Conservation (phyloP, 768 basidiomycete genomes). For the Leccinellum rugosiceps region DNA sequence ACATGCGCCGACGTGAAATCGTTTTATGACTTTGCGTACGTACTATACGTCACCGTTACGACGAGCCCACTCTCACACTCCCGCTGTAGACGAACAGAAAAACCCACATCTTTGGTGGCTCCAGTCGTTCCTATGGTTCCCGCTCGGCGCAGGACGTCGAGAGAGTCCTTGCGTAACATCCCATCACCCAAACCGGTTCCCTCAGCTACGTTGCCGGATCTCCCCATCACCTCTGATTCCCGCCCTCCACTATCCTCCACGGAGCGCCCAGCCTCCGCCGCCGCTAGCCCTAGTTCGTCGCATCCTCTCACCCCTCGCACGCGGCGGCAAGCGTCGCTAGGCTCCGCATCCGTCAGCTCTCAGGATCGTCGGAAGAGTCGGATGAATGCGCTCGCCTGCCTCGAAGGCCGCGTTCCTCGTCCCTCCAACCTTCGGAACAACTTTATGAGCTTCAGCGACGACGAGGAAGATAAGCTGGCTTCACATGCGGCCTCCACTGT, state of each 20-base stretch:
- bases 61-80: not conserved
- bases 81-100: slow-evolving; percentile 22
- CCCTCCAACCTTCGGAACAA: slow-evolving; percentile 35
- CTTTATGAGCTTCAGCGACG: slow-evolving; percentile 69
- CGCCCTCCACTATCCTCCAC: not conserved
- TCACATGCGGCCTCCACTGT: slow-evolving; percentile 3
- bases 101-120: slow-evolving; percentile 19
- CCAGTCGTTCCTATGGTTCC: slow-evolving; percentile 5
- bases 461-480: slow-evolving; percentile 45
- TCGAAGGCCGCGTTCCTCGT: slow-evolving; percentile 48
- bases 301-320: slow-evolving; percentile 12
- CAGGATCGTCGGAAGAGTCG: slow-evolving; percentile 46
- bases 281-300: slow-evolving; percentile 13
- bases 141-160: slow-evolving; percentile 33
- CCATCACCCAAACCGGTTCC: slow-evolving; percentile 63
- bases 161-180: slow-evolving; percentile 44
- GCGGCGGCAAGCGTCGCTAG: slow-evolving; percentile 16
- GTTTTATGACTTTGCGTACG: slow-evolving; percentile 13
- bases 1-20: slow-evolving; percentile 16
- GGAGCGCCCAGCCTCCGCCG: slow-evolving; percentile 15
- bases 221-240: slow-evolving; percentile 27
- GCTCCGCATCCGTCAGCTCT: slow-evolving; percentile 42
- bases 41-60: not conserved
- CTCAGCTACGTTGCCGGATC: slow-evolving; percentile 47
- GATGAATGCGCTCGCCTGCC: slow-evolving; percentile 57